Conservation (phyloP, 169 alveolate genomes). For the Cryptosporidium sp. region DNA sequence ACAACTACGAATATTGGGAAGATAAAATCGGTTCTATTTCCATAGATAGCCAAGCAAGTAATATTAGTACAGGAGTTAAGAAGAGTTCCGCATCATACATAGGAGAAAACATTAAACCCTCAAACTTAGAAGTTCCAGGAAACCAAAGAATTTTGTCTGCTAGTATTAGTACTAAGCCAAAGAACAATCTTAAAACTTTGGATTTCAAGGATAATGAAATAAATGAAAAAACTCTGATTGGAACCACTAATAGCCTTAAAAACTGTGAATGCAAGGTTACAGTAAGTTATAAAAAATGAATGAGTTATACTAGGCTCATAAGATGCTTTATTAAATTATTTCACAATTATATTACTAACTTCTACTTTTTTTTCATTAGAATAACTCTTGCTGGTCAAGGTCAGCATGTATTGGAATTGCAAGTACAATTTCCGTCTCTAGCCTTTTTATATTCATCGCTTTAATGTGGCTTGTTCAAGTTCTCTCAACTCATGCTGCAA, state of each 20-base stretch:
- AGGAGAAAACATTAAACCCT: neutral
- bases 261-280: slow-evolving; percentile 41
- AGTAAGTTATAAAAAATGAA: slow-evolving; percentile 25
- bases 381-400: slow-evolving; percentile 39
- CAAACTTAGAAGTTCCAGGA: neutral
- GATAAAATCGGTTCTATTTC: neutral
- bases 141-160: neutral
- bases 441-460: slow-evolving; percentile 16
- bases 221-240: neutral
- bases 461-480: slow-evolving; percentile 46
- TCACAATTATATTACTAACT: neutral
- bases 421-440: slow-evolving; percentile 26
- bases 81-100: neutral
- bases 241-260: neutral
- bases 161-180: neutral
- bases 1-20: slow-evolving; percentile 54
- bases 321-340: neutral
- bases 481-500: slow-evolving; percentile 35
- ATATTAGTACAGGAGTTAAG: neutral
- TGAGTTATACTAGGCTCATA: neutral
- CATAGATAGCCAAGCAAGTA: slow-evolving; percentile 40
- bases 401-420: slow-evolving; percentile 64
- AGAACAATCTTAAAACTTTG: neutral
- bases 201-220: neutral
- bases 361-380: neutral